Evolutionary conservation across 1,284 basidiomycete genomes (phyloP), one percentile per base, ranked within the genome.

Genomic region (Melampsora larici-populina): DNA sequence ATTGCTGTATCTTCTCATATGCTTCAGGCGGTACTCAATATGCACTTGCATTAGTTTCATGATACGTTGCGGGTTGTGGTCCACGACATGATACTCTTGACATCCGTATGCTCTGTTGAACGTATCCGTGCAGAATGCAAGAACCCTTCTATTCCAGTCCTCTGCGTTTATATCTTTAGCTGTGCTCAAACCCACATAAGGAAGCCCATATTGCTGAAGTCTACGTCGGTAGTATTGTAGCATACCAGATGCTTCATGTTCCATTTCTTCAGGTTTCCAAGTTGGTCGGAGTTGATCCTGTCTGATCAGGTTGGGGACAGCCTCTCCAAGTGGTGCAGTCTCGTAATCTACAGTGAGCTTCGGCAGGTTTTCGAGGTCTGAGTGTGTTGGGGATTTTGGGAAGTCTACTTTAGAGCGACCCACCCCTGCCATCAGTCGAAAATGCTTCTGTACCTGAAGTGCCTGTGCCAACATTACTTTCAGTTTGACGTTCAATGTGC

Each of bases 91-190:
- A 17, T 36, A 36, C 9, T 70, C 49, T 13, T n/a, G 15, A 0
- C 33, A 31, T 3, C n/a, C 46, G 7, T 36, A 13, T 21, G 68
- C 68, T 8, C 43, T 9, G 49, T 70, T 55, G 29, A 70, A 70
- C 17, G 68, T 70, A 5, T 70, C 68, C n/a, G 15, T 21, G 43
- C 68, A 70, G 46, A 70, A 70, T 11, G 68, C 68, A 13, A n/a
- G 31, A 18, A 40, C 60, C 8, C 68, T 21, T 13, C 49, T 29
- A 40, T 70, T 70, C 68, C 68, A 70, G n/a, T 70, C 68, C 29
- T 8, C n/a, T n/a, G 68, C 68, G 18, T 70, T 55, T 9, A 58
- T 49, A 58, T 58, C 60, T 33, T 36, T 49, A 36, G 18, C 9
- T 29, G n/a, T 58, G n/a, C 49, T 58, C 8, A 70, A n/a, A n/a